Evolutionary conservation across 306 rosid species (phyloP).

Genomic region (Pyrus betulifolia): DNA sequence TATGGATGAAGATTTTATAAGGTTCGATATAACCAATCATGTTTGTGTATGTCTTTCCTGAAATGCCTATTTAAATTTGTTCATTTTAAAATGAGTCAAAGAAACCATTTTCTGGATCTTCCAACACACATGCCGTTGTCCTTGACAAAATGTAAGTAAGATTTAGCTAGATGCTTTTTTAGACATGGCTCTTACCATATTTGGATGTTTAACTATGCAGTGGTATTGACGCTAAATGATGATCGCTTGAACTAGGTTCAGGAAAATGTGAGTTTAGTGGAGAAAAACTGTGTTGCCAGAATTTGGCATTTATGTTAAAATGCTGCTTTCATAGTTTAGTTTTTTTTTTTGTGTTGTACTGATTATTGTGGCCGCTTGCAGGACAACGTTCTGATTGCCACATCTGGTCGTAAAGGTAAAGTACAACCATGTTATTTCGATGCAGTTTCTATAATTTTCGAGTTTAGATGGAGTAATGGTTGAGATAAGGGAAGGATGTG

Average conservation of each 20-base stretch:
- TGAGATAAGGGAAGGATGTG: neutral
- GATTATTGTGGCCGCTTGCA: conserved; percentile 7
- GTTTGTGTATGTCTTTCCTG: too few relatives aligned
- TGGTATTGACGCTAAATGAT: conserved; percentile 60
- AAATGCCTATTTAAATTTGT: too few relatives aligned
- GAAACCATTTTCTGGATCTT: conserved; percentile 59
- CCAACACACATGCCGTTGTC: conserved; percentile 50
- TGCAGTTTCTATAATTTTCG: too few relatives aligned
- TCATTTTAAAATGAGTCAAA: conserved; percentile 56
- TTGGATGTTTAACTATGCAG: conserved; percentile 17
- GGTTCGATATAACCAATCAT: too few relatives aligned
- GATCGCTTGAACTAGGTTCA: conserved; percentile 56
- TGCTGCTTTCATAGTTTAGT: too few relatives aligned
- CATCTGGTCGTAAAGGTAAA: conserved; percentile 47
- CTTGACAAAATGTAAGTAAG: conserved; percentile 46
- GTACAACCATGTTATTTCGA: too few relatives aligned
- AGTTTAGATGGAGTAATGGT: neutral
- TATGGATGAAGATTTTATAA: too few relatives aligned
- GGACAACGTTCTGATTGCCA: conserved; percentile 64
- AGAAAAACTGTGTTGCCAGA: too few relatives aligned
- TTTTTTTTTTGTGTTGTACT: neutral
- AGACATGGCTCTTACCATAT: neutral
- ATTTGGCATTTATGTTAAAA: too few relatives aligned
- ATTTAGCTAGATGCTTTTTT: neutral
- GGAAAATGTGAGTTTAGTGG: conserved; percentile 40